Conservation (phyloP, 2,329 filamentous ascomycete genomes). For the Sporothrix mexicana region DNA sequence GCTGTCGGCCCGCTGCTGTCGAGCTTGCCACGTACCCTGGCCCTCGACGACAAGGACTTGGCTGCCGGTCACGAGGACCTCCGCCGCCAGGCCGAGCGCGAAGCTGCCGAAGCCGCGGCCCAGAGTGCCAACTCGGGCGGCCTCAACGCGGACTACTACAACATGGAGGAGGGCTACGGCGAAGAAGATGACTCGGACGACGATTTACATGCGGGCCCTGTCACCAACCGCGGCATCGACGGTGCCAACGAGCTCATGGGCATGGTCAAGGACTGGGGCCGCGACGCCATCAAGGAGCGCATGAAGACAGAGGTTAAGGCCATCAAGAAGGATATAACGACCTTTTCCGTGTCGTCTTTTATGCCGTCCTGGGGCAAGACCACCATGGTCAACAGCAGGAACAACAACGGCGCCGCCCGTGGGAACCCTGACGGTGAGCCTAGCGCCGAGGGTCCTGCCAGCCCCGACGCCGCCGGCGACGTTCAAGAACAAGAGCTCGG, state of each 20-base stretch:
- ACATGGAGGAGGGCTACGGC: slow-evolving; percentile 41
- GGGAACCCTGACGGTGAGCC: background rate
- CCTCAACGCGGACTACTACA: slow-evolving; percentile 44
- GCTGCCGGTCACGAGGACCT: slow-evolving; percentile 37
- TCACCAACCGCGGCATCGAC: slow-evolving; percentile 40
- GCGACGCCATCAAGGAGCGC: slow-evolving; percentile 34
- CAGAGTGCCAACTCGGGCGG: slow-evolving; percentile 34
- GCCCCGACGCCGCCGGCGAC: background rate
- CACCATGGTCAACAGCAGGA: background rate
- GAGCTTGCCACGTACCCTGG: slow-evolving; percentile 71
- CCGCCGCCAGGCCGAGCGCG: slow-evolving; percentile 30
- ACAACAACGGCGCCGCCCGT: background rate
- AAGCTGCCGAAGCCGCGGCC: slow-evolving; percentile 5
- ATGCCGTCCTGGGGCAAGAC: slow-evolving; percentile 31
- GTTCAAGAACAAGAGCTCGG: background rate
- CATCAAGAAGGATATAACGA: slow-evolving; percentile 42
- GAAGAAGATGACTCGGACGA: slow-evolving; percentile 51
- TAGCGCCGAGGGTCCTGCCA: background rate
- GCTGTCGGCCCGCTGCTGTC: slow-evolving; percentile 74
- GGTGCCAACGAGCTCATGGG: slow-evolving; percentile 41
- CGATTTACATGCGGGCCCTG: slow-evolving; percentile 37
- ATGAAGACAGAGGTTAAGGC: slow-evolving; percentile 36
- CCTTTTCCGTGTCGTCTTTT: slow-evolving; percentile 38
- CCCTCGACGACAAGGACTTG: slow-evolving; percentile 46
- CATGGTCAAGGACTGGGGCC: slow-evolving; percentile 40